A percentile compares a stretch with the other conserved stretches of the same genome.
Evolutionary conservation across 73 alveolate genomes (phyloP).

Genomic region (Paramecium pentaurelia): DNA sequence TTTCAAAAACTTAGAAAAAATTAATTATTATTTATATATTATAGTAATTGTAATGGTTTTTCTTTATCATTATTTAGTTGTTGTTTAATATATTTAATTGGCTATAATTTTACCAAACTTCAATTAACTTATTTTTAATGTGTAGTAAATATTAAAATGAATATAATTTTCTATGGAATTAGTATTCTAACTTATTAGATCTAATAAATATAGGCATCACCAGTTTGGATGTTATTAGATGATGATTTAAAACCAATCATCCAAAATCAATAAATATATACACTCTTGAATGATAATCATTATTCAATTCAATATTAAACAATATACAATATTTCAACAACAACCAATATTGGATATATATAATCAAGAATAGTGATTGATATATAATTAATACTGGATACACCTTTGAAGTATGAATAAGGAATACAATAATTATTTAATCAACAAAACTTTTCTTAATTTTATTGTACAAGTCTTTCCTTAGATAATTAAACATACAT

Average conservation of each 20-base stretch:
- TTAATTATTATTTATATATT: no score
- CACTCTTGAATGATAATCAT: background rate
- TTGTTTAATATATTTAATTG: background rate
- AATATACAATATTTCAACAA: background rate
- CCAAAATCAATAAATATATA: background rate
- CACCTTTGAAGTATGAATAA: no score
- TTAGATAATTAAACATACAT: background rate
- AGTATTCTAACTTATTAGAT: background rate
- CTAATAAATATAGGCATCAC: background rate
- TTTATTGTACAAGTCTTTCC: background rate
- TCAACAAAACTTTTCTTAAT: background rate
- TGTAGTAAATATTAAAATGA: background rate
- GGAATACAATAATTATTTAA: background rate
- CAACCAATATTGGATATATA: background rate
- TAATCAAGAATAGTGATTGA: background rate
- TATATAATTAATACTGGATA: background rate
- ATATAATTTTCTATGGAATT: background rate
- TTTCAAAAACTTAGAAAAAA: no score
- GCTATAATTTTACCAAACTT: background rate
- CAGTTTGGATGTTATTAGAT: background rate
- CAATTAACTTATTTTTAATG: background rate
- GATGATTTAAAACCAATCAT: background rate
- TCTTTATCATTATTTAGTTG: background rate
- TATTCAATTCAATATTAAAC: background rate
- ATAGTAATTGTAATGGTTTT: background rate